Evolutionary conservation across 1,284 basidiomycete genomes (phyloP).

Genomic region (Somion occarium): DNA sequence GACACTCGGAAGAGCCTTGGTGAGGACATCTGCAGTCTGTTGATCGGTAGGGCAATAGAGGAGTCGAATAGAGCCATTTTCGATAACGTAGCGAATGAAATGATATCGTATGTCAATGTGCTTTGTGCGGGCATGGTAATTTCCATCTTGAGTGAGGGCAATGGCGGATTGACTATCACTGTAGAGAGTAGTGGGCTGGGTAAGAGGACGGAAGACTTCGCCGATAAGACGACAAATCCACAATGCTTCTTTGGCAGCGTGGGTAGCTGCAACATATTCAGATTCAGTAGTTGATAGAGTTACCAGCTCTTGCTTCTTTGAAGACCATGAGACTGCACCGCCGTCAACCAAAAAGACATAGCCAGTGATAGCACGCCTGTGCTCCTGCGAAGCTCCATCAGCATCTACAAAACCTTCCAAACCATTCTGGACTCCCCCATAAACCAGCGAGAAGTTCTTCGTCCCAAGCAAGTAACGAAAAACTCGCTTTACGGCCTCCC

Average conservation of each 20-base stretch:
- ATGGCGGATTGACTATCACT: not conserved
- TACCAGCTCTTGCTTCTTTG: not conserved
- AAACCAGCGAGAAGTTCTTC: conserved; percentile 23
- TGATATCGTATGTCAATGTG: no score
- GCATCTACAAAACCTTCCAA: no score
- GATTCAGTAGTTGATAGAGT: not conserved
- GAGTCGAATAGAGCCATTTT: no score
- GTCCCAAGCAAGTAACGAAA: conserved; percentile 38
- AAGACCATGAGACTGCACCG: not conserved
- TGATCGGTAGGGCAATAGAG: no score
- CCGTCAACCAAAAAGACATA: conserved; percentile 3
- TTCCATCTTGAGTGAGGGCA: no score
- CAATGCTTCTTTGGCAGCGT: not conserved
- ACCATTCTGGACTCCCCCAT: conserved; percentile 17
- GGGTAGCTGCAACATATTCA: no score
- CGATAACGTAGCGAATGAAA: no score
- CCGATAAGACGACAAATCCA: not conserved
- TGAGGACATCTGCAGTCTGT: no score
- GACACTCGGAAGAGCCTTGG: no score
- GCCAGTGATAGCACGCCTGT: not conserved
- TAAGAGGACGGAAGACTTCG: conserved; percentile 8
- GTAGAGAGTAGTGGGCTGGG: not conserved
- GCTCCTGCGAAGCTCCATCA: not conserved
- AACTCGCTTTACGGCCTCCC: conserved; percentile 31
- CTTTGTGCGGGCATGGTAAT: conserved; percentile 16